Percentiles rank a stretch among this genome's conserved stretches.
These are phyloP conservation scores for Trametes cubensis DNA, from an alignment of 768 basidiomycete genomes.

Conservation along the genomic window DNA sequence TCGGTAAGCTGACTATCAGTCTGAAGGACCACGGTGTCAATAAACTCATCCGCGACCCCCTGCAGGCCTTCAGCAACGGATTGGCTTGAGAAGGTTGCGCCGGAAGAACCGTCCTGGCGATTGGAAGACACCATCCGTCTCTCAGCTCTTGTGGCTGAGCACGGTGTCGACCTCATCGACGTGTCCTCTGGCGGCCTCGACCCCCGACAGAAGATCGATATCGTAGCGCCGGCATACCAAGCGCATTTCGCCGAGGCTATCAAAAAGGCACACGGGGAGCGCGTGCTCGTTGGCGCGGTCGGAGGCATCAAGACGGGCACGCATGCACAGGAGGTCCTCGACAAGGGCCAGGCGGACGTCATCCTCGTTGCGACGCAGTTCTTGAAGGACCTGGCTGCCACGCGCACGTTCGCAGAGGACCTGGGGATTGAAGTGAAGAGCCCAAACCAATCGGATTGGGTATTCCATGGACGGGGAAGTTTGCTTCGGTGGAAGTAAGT, in stretches of 20 bases:
- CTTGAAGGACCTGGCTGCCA: constrained; percentile 54
- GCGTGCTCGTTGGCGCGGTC: constrained; percentile 51
- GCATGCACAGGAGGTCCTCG: constrained; percentile 60
- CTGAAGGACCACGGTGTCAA: not conserved
- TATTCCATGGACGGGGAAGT: constrained; percentile 39
- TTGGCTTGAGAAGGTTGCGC: constrained; percentile 62
- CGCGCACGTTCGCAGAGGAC: constrained; percentile 52
- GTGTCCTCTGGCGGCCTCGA: constrained; percentile 68
- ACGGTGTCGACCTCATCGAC: constrained; percentile 78
- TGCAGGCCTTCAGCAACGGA: constrained; percentile 69
- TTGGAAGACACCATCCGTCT: constrained; percentile 67
- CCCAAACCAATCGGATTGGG: constrained; percentile 56
- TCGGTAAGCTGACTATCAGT: constrained; percentile 42
- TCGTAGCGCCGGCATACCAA: constrained; percentile 25
- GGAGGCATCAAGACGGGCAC: constrained; percentile 60
- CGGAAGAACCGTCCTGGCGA: constrained; percentile 67
- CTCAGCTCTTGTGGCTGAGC: constrained; percentile 56
- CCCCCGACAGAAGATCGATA: constrained; percentile 44
- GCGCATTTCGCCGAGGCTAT: constrained; percentile 34
- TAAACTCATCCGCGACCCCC: not conserved
- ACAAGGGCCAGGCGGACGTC: constrained; percentile 60
- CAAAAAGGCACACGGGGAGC: constrained; percentile 47
- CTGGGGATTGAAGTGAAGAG: constrained; percentile 49
- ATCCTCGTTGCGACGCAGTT: constrained; percentile 40
- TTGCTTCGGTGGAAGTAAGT: not conserved